Base-by-base conservation (phyloP, 208 protist genomes). In the Trypanosoma vivax region DNA sequence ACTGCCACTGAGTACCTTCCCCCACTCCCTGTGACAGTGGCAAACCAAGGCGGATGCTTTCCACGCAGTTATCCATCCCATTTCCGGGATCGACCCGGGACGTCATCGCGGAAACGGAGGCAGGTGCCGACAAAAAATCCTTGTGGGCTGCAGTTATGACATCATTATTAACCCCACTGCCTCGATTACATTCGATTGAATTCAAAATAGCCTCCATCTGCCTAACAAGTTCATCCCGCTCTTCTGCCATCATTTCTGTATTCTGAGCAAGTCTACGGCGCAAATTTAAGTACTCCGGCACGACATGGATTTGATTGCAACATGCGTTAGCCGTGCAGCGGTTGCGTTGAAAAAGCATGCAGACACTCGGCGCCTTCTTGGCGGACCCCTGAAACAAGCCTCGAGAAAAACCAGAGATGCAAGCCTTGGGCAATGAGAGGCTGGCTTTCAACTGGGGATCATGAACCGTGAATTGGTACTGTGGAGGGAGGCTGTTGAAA, bases 301-400 rank as follows among this genome's bases (percentile, higher is more conserved):
- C 39, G 19, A 94, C 80, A 71, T 94, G 86, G 48, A 91, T 83
- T 34, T 94, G 86, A 59, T 94, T 94, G 60, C 86, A 94, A 63
- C 83, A 85, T 40, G 68, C 45, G 34, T 62, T 70, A 3, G 83
- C 82, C 38, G 81, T 94, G 69, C 86, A 94, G 30, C 78, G 79
- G 49, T 69, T 70, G 18, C 74, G 67, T 67, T 91, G 86, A 65
- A 83, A 90, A 18, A 94, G 66, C 61, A 94, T 73, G 39, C 86
- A 94, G 10, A 91, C 70, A 59, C 79, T 87, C 9, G 83, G 79
- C 7, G 75, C 69, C 61, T 88, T 91, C 42, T 78, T 76, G 13
- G 59, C 49, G 0, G 76, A 87, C 31, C 79, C 79, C 59, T 91
- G 83, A 55, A 91, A 86, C 19, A 91, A 69, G 18, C 83, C 83